Base-by-base conservation (phyloP, 768 basidiomycete species). In the Albatrellus ellisii region DNA sequence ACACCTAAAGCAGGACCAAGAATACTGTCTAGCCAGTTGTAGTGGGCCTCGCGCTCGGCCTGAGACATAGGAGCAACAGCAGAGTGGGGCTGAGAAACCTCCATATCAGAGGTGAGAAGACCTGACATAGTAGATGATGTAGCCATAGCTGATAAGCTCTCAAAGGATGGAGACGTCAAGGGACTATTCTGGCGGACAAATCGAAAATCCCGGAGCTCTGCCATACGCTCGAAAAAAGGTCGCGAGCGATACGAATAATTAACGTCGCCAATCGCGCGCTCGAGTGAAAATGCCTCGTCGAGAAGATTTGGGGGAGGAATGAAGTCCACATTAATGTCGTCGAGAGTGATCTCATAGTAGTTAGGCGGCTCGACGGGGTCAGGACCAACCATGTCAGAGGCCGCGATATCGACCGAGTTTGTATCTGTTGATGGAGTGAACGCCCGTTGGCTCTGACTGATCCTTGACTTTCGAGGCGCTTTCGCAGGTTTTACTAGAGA, bases 11-110 rank as follows among this genome's bases (percentile, higher is more conserved):
- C 59, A 43, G 65, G 63, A 11, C 67, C 69, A 38, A 79, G 64
- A 33, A 60, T 66, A 46, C 60, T 62, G 44, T 70, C 66, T 28
- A 79, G 58, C 21, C 69, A 56, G 37, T 68, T 61, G 49, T 79
- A 79, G 43, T 72, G 59, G 20, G 63, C 67, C 40, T 59, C 55
- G 26, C 75, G 70, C 52, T 77, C 72, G n/a, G 54, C 49, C 42
- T 57, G 46, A 6, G 37, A 36, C 18, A 45, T 15, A 33, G 44
- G 47, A 25, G 37, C 17, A 31, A 25, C 12, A 9, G n/a, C 42
- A 9, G 47, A 26, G 22, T 27, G 28, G 20, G 18, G 1, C 4
- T 44, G 39, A 48, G 46, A 9, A 51, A 9, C 3, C 43, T 51
- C 38, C 35, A 42, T 36, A 29, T n/a, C 26, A n/a, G 14, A 50